Percentiles rank a stretch among this genome's conserved stretches.
These are phyloP conservation scores for Meira miltonrushii DNA, from an alignment of 1,284 basidiomycete genomes.

Conservation along the genomic window DNA sequence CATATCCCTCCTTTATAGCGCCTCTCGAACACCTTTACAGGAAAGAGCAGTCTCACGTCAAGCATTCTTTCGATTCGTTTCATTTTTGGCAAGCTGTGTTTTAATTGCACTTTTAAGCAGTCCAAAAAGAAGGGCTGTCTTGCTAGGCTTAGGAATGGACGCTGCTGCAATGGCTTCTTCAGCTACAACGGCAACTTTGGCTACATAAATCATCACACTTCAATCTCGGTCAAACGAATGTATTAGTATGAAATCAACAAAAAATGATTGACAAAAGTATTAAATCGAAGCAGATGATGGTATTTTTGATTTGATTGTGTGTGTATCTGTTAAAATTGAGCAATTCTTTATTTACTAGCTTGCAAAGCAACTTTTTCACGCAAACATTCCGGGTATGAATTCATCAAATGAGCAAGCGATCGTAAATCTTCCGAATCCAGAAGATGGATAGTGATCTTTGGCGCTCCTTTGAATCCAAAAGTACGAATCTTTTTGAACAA, in stretches of 20 bases:
- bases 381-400: conserved; percentile 72
- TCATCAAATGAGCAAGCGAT: conserved; percentile 75
- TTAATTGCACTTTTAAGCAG: conserved; percentile 40
- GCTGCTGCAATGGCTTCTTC: background rate
- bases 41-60: conserved; percentile 41
- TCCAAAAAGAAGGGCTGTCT: conserved; percentile 25
- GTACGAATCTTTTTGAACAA: conserved; percentile 69
- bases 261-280: background rate
- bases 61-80: conserved; percentile 46
- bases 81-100: conserved; percentile 39
- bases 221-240: too few species aligned
- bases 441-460: conserved; percentile 62
- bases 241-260: background rate
- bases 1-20: conserved; percentile 16
- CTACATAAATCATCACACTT: too few species aligned
- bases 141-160: conserved; percentile 9
- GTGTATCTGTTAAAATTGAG: background rate
- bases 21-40: conserved; percentile 34
- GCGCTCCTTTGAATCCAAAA: conserved; percentile 69
- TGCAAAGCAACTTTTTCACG: conserved; percentile 59
- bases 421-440: conserved; percentile 78
- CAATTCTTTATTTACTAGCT: background rate
- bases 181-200: background rate
- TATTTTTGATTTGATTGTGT: background rate
- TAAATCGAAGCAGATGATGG: too few species aligned